Evolutionary conservation across 768 basidiomycete species (phyloP), one percentile per base, ranked within the genome.

Genomic region (Suillus americanus): DNA sequence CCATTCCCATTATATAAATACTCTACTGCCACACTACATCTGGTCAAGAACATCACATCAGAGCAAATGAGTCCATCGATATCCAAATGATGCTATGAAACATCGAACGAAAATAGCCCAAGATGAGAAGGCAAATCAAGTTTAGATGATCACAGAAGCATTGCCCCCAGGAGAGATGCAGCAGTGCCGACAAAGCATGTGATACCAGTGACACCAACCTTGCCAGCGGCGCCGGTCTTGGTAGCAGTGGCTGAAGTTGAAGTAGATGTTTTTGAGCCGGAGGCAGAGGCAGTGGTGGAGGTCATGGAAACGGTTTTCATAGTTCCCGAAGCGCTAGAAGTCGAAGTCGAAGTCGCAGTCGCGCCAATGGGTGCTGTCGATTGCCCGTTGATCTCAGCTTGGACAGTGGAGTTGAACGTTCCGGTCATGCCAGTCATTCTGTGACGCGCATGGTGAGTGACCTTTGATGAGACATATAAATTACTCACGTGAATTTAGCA

Each of bases 371-470:
- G 83, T 1, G 88, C 86, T 4, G 85, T 83, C 1, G 85, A 79
- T 68, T 86, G 82, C 33, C 87, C 89, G 50, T 79, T 78, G 69
- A 94, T 89, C 72, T 90, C 81, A 6, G 82, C 76, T 61, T 84
- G 79, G 20, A 89, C 74, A 2, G 81, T 67, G 1, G 81, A 68
- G 72, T 81, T 88, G 81, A 94, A 95, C 0, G 71, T 71, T 38
- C 94, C 94, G 3, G 81, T 83, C 93, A 94, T 94, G 63, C 81
- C 78, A n/a, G 75, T 68, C 72, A 95, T 67, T 9, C 90, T 92
- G 66, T 54, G 45, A n/a, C n/a, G 28, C 63, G 28, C 48, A 62
- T 30, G 18, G 43, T 62, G 20, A 63, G 50, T 62, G 30, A 33
- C 10, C 18, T 45, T 54, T 3, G 10, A 30, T 35, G 55, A 16